Conservation (phyloP, 2,329 filamentous ascomycete genomes). For the Fusarium sterilihyphosum region DNA sequence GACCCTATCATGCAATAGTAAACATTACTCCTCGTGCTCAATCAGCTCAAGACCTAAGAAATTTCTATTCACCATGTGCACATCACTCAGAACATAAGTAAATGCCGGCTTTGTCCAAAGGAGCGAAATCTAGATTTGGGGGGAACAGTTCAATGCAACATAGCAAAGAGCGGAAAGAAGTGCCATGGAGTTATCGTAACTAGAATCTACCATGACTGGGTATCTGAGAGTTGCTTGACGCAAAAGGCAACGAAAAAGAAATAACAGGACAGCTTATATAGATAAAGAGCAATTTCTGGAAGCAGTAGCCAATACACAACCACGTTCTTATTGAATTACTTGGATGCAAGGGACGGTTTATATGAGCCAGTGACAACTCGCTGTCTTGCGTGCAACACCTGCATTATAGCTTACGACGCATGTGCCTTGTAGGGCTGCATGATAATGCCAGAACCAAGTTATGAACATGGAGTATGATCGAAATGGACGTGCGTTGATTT, state of each 20-base stretch:
- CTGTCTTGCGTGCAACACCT: background rate
- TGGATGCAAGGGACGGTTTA: no score
- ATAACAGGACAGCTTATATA: accelerated
- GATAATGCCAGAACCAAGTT: no score
- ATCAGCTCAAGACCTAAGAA: no score
- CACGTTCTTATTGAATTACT: no score
- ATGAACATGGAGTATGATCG: no score
- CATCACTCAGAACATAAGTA: background rate
- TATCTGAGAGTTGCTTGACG: background rate
- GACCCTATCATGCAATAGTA: no score
- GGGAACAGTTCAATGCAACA: background rate
- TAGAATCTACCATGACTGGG: background rate
- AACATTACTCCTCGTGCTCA: no score
- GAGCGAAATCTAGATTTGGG: background rate
- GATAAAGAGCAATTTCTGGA: accelerated
- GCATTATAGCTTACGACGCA: no score
- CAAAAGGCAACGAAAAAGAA: background rate
- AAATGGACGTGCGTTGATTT: no score
- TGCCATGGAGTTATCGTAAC: background rate
- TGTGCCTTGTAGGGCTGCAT: background rate
- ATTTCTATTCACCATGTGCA: background rate
- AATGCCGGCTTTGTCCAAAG: background rate
- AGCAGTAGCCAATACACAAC: background rate
- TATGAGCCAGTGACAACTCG: background rate
- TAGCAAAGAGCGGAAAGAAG: background rate